These are phyloP conservation scores for Abrus pulchellus DNA, from an alignment of 306 rosid species.

Conservation along the genomic window DNA sequence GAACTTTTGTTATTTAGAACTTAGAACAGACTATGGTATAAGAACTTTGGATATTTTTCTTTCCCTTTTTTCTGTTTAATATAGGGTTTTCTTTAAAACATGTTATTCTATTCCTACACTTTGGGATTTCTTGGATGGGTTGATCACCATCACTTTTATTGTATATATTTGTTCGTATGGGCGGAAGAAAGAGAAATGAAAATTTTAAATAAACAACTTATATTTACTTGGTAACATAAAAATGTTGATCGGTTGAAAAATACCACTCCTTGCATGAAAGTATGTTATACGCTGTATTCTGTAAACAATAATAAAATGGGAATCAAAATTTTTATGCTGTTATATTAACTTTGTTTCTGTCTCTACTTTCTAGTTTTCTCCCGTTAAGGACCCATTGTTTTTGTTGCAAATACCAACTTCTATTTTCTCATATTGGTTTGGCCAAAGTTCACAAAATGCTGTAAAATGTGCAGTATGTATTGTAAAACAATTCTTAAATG, in stretches of 20 bases:
- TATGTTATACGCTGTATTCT: not conserved
- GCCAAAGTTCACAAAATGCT: not conserved
- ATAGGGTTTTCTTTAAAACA: conserved; percentile 3
- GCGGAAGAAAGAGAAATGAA: conserved; percentile 8
- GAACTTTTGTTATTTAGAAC: conserved; percentile 40
- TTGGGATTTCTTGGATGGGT: conserved; percentile 3
- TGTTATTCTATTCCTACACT: not conserved
- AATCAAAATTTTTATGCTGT: not conserved
- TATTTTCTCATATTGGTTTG: not conserved
- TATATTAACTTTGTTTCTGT: not conserved
- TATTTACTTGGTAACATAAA: conserved; percentile 29
- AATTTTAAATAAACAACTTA: not conserved
- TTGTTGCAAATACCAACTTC: conserved; percentile 17
- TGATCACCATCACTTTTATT: not conserved
- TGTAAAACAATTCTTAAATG: too few species aligned
- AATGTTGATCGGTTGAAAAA: not conserved
- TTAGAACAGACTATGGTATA: conserved; percentile 35
- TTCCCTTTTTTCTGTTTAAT: not conserved
- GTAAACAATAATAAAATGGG: not conserved
- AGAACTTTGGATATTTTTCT: conserved; percentile 19
- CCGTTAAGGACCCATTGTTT: not conserved
- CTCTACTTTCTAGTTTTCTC: not conserved
- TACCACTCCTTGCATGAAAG: not conserved
- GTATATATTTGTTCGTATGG: not conserved
- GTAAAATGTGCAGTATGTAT: too few species aligned